phyloP scores from a whole-genome alignment of 1,139 yeast species.

The Zygosaccharomyces pseudobailii region DNA sequence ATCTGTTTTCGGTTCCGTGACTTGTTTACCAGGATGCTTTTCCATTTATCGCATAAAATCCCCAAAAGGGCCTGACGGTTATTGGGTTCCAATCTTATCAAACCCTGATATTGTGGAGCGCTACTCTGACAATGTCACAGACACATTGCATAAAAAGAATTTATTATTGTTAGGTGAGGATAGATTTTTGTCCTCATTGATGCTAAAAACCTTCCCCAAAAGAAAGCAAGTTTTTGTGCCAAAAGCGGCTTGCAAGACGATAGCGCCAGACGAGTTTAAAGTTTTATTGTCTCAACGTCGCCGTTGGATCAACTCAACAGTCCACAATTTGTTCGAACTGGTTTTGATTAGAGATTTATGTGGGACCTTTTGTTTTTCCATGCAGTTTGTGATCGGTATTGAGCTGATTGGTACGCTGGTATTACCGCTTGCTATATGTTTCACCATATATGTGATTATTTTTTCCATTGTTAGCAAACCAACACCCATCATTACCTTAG shows the following conservation, averaged over 20 bases:
- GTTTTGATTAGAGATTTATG: slow-evolving; percentile 85
- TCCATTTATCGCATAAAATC: slow-evolving; percentile 92
- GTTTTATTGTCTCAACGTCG: slow-evolving; percentile 92
- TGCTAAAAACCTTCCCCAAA: slow-evolving; percentile 90
- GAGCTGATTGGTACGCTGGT: slow-evolving; percentile 89
- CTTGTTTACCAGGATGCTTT: slow-evolving; percentile 97
- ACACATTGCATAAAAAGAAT: slow-evolving; percentile 86
- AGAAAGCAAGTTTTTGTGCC: slow-evolving; percentile 91
- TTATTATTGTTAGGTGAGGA: slow-evolving; percentile 89
- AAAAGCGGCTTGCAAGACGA: slow-evolving; percentile 91
- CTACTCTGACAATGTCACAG: slow-evolving; percentile 83
- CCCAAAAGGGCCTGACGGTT: slow-evolving; percentile 86
- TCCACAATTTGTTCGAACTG: slow-evolving; percentile 90
- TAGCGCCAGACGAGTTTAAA: slow-evolving; percentile 78
- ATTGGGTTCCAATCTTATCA: slow-evolving; percentile 94
- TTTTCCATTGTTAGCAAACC: slow-evolving; percentile 74
- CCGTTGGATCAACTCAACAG: slow-evolving; percentile 98
- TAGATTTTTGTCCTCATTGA: slow-evolving; percentile 78
- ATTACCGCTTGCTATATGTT: slow-evolving; percentile 85
- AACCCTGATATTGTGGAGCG: slow-evolving; percentile 96
- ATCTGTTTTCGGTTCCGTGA: slow-evolving; percentile 92
- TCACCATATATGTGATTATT: slow-evolving; percentile 78
- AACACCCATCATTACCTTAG: slow-evolving; percentile 75
- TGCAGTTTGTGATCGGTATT: slow-evolving; percentile 89
- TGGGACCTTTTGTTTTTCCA: slow-evolving; percentile 95